Percentiles rank a stretch among this genome's conserved stretches.
Conservation (phyloP, 305 asterid genomes). For the Andrographis paniculata region DNA sequence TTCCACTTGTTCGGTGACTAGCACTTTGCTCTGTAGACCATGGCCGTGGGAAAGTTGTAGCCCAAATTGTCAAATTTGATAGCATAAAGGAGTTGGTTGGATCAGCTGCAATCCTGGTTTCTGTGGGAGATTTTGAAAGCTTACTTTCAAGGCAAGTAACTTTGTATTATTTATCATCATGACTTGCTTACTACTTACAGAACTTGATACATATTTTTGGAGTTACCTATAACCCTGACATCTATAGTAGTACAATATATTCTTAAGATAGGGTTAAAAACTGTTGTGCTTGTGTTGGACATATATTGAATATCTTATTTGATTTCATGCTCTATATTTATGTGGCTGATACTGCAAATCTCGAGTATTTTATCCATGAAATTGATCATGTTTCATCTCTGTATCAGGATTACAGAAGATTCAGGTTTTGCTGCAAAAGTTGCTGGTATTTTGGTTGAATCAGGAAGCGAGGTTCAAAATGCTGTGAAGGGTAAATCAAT, state of each 20-base stretch:
- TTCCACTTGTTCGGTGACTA: slow-evolving; percentile 19
- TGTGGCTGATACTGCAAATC: slow-evolving; percentile 6
- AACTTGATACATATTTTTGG: neutral
- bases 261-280: too few relatives aligned
- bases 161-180: neutral
- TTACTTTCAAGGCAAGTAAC: slow-evolving; percentile 60
- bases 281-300: too few relatives aligned
- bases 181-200: neutral
- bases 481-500: slow-evolving; percentile 41
- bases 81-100: slow-evolving; percentile 39
- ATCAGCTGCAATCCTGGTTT: slow-evolving; percentile 59
- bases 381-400: neutral
- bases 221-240: too few relatives aligned
- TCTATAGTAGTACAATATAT: too few relatives aligned
- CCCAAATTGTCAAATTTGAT: slow-evolving; percentile 61
- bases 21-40: slow-evolving; percentile 51
- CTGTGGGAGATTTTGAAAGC: slow-evolving; percentile 66
- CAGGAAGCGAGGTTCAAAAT: slow-evolving; percentile 40
- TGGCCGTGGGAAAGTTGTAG: slow-evolving; percentile 74
- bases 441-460: slow-evolving; percentile 88
- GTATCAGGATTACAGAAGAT: slow-evolving; percentile 59
- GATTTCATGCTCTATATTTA: neutral
- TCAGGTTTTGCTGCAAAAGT: slow-evolving; percentile 52
- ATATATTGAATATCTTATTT: too few relatives aligned
- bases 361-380: slow-evolving; percentile 8